phyloP scores from a whole-genome alignment of 139 green algal species.

The Coelastrella sp. region DNA sequence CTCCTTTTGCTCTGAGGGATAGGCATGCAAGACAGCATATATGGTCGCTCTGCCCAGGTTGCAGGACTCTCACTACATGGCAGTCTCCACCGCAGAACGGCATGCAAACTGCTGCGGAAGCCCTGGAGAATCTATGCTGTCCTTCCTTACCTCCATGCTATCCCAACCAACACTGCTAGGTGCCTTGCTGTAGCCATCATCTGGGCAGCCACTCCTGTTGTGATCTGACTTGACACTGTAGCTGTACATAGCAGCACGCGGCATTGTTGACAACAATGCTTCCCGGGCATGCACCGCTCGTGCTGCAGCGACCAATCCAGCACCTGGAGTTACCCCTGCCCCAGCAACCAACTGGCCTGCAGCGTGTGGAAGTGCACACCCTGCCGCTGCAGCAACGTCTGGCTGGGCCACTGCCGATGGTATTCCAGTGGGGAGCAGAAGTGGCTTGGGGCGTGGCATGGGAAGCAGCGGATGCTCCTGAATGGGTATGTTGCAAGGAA shows the following conservation, averaged over 20 bases:
- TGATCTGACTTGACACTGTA: conserved; percentile 35
- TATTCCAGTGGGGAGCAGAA: background rate
- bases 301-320: conserved; percentile 23
- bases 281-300: conserved; percentile 18
- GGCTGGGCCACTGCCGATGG: background rate
- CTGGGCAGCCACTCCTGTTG: conserved; percentile 10
- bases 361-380: background rate
- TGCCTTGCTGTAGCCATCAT: conserved; percentile 32
- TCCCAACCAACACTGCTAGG: conserved; percentile 31
- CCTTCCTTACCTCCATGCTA: background rate
- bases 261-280: conserved; percentile 4
- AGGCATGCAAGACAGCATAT: too few relatives aligned
- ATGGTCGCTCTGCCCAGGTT: too few relatives aligned
- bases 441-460: conserved; percentile 23
- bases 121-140: too few relatives aligned
- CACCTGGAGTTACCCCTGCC: background rate
- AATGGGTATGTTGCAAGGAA: conserved; percentile 2
- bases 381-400: background rate
- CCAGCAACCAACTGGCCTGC: conserved; percentile 6
- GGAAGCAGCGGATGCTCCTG: conserved; percentile 3
- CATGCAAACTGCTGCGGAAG: too few relatives aligned
- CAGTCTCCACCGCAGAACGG: too few relatives aligned
- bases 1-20: too few relatives aligned
- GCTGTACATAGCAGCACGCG: conserved; percentile 22
- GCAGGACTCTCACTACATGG: too few relatives aligned